Base-by-base conservation (phyloP, 108 stramenopile species). In the Phaeodactylum tricornutum region DNA sequence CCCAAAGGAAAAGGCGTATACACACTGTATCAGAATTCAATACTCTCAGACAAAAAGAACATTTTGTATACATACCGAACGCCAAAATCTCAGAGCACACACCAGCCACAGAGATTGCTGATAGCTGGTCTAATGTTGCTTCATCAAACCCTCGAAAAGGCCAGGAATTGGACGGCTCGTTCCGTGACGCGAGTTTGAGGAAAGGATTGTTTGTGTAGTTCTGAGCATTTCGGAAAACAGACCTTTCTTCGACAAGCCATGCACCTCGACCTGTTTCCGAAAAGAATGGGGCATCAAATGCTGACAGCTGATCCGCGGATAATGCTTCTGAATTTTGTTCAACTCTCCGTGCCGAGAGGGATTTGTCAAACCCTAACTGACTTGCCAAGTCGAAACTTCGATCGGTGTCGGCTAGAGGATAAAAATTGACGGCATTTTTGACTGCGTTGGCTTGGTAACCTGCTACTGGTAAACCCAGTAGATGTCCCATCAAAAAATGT, bases 351-450 rank as follows among this genome's bases (percentile, higher is more conserved):
- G n/a, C n/a, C n/a, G n/a, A n/a, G 31, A n/a, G n/a, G 23, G 37
- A 47, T 24, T 37, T 44, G 58, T 85, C 79, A 53, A 90, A 90
- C 4, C 88, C 88, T 36, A 90, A 33, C 37, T 48, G 50, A 22
- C 62, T 27, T 11, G 84, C 88, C 34, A 62, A 50, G 22, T 80
- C 64, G 32, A n/a, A 33, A 23, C 83, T 84, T 19, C 39, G 66
- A 54, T 65, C 51, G 4, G 43, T 54, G 52, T 90, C 84, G 46
- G 62, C 75, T 38, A 90, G 47, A 0, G 87, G 87, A 59, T 80
- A 89, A 59, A 89, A 89, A 38, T 79, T 73, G 0, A 89, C 87
- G n/a, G 83, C 83, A 66, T 82, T 82, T 52, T 81, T 82, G n/a
- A 89, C 75, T 12, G 81, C 81, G 61, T 87, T 81, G 12, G 68